phyloP scores from a whole-genome alignment of 2,329 filamentous ascomycete genomes.

The Penicillium sp. region DNA sequence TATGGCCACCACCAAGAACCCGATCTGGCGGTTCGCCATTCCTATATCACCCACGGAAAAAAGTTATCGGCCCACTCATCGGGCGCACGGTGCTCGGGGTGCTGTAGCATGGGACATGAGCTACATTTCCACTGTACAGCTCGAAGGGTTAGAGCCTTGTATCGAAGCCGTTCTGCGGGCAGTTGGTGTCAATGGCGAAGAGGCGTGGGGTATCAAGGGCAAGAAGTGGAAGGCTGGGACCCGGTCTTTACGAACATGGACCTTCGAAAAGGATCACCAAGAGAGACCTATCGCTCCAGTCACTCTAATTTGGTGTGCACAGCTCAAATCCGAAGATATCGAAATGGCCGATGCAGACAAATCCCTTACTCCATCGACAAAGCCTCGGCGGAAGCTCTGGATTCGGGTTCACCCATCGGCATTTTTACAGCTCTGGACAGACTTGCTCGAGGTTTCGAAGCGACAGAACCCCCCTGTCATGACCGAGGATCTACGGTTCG shows the following conservation, averaged over 20 bases:
- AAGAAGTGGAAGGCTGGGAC: slow-evolving; percentile 68
- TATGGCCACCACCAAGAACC: slow-evolving; percentile 75
- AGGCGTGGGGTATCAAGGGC: slow-evolving; percentile 62
- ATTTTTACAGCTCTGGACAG: slow-evolving; percentile 62
- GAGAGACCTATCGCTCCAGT: slow-evolving; percentile 66
- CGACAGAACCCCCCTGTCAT: slow-evolving; percentile 60
- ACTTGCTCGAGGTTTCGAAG: slow-evolving; percentile 58
- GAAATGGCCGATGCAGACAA: slow-evolving; percentile 36
- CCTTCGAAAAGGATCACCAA: slow-evolving; percentile 54
- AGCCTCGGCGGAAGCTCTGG: slow-evolving; percentile 56
- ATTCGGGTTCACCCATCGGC: slow-evolving; percentile 80
- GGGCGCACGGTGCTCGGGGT: slow-evolving; percentile 70
- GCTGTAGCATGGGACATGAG: slow-evolving; percentile 90
- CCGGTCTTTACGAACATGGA: slow-evolving; percentile 57
- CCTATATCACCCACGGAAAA: slow-evolving; percentile 85
- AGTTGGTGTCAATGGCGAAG: slow-evolving; percentile 59
- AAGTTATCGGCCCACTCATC: slow-evolving; percentile 81
- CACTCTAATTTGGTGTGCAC: slow-evolving; percentile 71
- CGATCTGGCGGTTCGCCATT: slow-evolving; percentile 86
- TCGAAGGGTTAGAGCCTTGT: slow-evolving; percentile 65
- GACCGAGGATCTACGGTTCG: slow-evolving; percentile 66
- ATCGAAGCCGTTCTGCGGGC: slow-evolving; percentile 65
- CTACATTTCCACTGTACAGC: slow-evolving; percentile 81
- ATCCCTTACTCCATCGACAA: slow-evolving; percentile 23
- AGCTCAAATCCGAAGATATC: slow-evolving; percentile 30